These are phyloP conservation scores for Ustilago loliicola DNA, from an alignment of 1,284 basidiomycete species.

Conservation along the genomic window DNA sequence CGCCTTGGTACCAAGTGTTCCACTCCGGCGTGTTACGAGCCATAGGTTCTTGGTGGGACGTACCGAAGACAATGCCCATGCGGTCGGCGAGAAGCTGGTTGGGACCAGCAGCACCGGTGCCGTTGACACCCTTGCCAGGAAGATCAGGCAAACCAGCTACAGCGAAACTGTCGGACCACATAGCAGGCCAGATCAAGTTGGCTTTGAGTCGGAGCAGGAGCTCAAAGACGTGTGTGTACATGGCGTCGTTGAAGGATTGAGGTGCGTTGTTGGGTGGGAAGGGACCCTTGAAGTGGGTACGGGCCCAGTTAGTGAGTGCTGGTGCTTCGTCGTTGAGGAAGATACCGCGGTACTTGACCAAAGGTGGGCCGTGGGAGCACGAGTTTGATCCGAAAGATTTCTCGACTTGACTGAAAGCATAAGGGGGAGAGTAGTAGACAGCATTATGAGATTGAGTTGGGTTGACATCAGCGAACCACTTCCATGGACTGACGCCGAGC, in stretches of 20 bases:
- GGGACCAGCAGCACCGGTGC: constrained; percentile 58
- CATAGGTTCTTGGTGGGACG: constrained; percentile 72
- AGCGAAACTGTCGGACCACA: constrained; percentile 76
- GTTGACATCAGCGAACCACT: constrained; percentile 40
- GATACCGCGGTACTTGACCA: constrained; percentile 80
- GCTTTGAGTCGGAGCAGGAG: constrained; percentile 78
- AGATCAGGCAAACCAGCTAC: constrained; percentile 75
- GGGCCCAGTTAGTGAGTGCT: constrained; percentile 74
- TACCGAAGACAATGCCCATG: constrained; percentile 80
- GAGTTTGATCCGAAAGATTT: constrained; percentile 42
- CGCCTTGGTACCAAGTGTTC: constrained; percentile 74
- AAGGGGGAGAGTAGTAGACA: constrained; percentile 25
- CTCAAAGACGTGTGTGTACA: constrained; percentile 77
- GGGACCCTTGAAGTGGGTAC: constrained; percentile 79
- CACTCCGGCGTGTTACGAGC: constrained; percentile 73
- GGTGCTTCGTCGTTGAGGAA: constrained; percentile 79
- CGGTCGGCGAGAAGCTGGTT: constrained; percentile 78
- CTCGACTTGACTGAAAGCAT: neutral
- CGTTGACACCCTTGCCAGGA: constrained; percentile 16
- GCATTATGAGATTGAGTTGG: constrained; percentile 21
- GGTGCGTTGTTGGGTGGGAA: constrained; percentile 72
- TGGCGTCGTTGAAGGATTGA: constrained; percentile 77
- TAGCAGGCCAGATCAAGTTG: constrained; percentile 77
- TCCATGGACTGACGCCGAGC: constrained; percentile 36
- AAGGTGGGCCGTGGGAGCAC: constrained; percentile 78